These are phyloP conservation scores for Clonostachys byssicola DNA, from an alignment of 2,329 filamentous ascomycete species.

Conservation along the genomic window DNA sequence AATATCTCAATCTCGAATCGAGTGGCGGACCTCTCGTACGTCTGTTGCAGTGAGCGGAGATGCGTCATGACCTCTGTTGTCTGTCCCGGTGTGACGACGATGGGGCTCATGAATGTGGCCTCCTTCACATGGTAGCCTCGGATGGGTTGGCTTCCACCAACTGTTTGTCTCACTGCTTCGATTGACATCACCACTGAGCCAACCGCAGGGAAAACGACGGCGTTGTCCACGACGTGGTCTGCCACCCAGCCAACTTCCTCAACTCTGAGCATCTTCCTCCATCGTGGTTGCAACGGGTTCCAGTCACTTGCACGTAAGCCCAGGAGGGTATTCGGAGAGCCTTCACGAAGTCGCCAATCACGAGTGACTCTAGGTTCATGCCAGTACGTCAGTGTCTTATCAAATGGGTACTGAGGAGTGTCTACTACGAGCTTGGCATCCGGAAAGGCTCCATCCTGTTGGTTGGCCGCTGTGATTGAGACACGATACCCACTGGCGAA, in stretches of 20 bases:
- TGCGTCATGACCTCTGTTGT: too few relatives aligned
- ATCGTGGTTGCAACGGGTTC: slow-evolving; percentile 15
- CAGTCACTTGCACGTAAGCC: slow-evolving; percentile 10
- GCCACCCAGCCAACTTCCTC: slow-evolving; percentile 21
- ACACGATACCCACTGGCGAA: background rate
- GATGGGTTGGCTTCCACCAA: background rate
- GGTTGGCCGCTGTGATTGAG: background rate
- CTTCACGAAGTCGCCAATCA: slow-evolving; percentile 14
- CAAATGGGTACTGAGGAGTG: slow-evolving; percentile 15
- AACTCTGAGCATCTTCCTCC: slow-evolving; percentile 21
- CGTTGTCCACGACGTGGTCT: slow-evolving; percentile 16
- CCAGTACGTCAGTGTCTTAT: slow-evolving; percentile 10
- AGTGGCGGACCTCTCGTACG: too few relatives aligned
- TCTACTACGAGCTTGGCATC: slow-evolving; percentile 1
- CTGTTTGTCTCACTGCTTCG: slow-evolving; percentile 12
- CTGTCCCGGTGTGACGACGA: background rate
- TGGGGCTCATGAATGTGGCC: background rate
- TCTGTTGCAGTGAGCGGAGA: too few relatives aligned
- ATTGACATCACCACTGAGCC: slow-evolving; percentile 24
- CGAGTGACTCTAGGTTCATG: slow-evolving; percentile 11
- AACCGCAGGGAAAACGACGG: slow-evolving; percentile 22
- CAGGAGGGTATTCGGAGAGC: slow-evolving; percentile 12
- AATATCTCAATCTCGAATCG: too few relatives aligned
- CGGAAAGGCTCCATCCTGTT: background rate
- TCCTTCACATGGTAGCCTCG: background rate